Evolutionary conservation across 352 stramenopile genomes (phyloP).

Genomic region (Globisporangium irregulare): DNA sequence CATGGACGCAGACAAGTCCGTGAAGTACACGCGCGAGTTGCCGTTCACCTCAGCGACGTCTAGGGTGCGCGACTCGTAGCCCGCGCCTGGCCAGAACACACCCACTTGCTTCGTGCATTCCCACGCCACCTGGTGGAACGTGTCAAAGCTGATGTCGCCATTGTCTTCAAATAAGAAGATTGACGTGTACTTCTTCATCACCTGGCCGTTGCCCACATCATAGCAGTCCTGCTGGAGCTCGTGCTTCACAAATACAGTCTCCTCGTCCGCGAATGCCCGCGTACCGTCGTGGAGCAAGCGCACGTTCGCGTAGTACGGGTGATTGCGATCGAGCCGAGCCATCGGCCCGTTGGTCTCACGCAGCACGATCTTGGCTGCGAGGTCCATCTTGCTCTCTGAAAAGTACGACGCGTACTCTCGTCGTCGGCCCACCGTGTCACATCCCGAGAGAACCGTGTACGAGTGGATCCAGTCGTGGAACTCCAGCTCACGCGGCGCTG

Average conservation of each 20-base stretch:
- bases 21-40: constrained; percentile 45
- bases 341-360: constrained; percentile 45
- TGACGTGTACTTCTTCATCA: constrained; percentile 67
- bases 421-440: constrained; percentile 24
- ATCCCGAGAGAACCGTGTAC: constrained; percentile 48
- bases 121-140: constrained; percentile 38
- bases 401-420: constrained; percentile 54
- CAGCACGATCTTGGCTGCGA: constrained; percentile 49
- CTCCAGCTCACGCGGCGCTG: constrained; percentile 44
- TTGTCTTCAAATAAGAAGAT: constrained; percentile 61
- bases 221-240: constrained; percentile 31
- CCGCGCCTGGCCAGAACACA: constrained; percentile 49
- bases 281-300: constrained; percentile 57
- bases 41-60: constrained; percentile 27
- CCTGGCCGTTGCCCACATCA: constrained; percentile 35
- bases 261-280: constrained; percentile 29
- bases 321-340: constrained; percentile 20
- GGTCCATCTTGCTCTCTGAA: constrained; percentile 54
- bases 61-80: constrained; percentile 33
- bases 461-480: constrained; percentile 79
- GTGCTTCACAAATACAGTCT: constrained; percentile 29
- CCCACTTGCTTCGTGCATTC: constrained; percentile 48
- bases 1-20: constrained; percentile 43
- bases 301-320: constrained; percentile 39
- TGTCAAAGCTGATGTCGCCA: constrained; percentile 31